phyloP scores from a whole-genome alignment of 768 basidiomycete species.

The Cyclocybe aegerita region DNA sequence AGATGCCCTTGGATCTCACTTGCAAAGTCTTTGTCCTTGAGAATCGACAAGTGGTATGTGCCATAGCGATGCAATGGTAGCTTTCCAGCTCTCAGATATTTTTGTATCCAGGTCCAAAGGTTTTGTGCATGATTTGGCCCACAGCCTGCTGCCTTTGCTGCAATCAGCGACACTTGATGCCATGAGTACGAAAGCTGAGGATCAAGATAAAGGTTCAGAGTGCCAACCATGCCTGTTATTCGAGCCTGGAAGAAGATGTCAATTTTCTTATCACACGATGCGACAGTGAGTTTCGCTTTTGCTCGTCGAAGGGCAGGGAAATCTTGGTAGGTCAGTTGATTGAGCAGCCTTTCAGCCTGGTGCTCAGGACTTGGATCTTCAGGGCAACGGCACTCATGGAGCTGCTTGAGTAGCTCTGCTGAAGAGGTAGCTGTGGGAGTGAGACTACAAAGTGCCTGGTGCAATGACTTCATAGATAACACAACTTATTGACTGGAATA shows the following conservation, averaged over 20 bases:
- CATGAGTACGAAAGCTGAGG: constrained; percentile 25
- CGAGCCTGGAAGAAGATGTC: constrained; percentile 26
- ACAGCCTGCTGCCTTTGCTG: constrained; percentile 22
- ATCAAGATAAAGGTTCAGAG: constrained; percentile 33
- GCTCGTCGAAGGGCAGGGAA: constrained; percentile 15
- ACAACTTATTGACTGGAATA: no score
- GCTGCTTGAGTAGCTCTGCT: constrained; percentile 3
- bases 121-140: constrained; percentile 24
- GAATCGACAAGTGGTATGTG: constrained; percentile 12
- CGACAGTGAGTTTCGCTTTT: constrained; percentile 12
- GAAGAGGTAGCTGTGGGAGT: no score
- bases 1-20: constrained; percentile 24
- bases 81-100: constrained; percentile 10
- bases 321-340: constrained; percentile 12
- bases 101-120: constrained; percentile 28
- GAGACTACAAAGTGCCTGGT: no score
- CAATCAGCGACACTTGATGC: constrained; percentile 27
- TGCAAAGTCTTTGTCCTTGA: constrained; percentile 32
- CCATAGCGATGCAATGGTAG: constrained; percentile 26
- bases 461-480: no score
- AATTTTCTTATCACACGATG: constrained; percentile 24
- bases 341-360: constrained; percentile 6
- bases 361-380: constrained; percentile 3
- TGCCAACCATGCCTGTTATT: constrained; percentile 27
- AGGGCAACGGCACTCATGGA: neutral